Evolutionary conservation across 1,284 basidiomycete species (phyloP).

Genomic region (Exobasidium rhododendri): DNA sequence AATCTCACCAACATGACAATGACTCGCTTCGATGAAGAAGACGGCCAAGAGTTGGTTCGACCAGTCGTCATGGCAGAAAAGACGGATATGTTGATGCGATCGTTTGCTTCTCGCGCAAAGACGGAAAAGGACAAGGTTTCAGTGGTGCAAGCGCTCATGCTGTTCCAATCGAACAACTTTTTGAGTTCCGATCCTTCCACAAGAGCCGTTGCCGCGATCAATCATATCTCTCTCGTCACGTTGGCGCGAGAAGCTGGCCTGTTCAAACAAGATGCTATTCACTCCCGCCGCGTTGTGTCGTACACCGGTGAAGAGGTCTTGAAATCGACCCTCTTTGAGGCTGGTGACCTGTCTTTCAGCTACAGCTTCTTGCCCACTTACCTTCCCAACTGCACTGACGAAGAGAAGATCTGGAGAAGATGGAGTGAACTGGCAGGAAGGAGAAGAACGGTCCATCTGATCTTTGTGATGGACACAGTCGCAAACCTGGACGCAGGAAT

Average conservation of each 20-base stretch:
- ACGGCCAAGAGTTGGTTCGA: conserved; percentile 42
- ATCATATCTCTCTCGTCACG: conserved; percentile 32
- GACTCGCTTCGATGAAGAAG: conserved; percentile 33
- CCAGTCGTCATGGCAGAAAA: conserved; percentile 46
- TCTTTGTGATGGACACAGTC: conserved; percentile 41
- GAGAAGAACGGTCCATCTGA: conserved; percentile 32
- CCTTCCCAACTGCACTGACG: conserved; percentile 23
- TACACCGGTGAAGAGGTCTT: conserved; percentile 29
- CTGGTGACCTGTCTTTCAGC: conserved; percentile 29
- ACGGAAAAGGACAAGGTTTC: conserved; percentile 34
- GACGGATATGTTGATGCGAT: conserved; percentile 39
- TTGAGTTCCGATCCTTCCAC: conserved; percentile 31
- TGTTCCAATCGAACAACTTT: conserved; percentile 41
- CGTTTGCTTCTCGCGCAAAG: conserved; percentile 35
- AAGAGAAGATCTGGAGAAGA: conserved; percentile 37
- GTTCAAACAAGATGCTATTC: conserved; percentile 32
- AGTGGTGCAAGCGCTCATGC: conserved; percentile 42
- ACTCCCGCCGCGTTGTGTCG: conserved; percentile 19
- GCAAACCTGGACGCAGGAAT: conserved; percentile 35
- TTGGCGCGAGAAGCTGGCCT: conserved; percentile 41
- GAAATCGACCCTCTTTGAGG: conserved; percentile 24
- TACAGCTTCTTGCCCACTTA: conserved; percentile 29
- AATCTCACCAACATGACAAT: background rate
- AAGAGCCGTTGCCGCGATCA: conserved; percentile 29
- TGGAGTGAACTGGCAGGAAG: conserved; percentile 45